phyloP scores from a whole-genome alignment of 176 grass and related monocot species.

The Dactylis glomerata region DNA sequence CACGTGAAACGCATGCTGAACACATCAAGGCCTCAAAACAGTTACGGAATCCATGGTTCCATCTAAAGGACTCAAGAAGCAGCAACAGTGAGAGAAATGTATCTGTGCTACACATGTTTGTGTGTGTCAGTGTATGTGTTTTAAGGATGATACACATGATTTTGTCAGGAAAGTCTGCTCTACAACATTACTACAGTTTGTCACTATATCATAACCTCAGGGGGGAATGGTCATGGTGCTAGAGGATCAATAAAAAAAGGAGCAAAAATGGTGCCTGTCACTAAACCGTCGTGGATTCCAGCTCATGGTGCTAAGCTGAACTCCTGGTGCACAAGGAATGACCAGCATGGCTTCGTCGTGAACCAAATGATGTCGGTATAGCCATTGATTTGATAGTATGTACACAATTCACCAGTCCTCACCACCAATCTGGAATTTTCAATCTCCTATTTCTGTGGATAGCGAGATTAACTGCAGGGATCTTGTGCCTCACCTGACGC shows the following conservation, averaged over 20 bases:
- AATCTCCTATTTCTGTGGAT: slow-evolving; percentile 76
- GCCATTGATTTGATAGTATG: not conserved
- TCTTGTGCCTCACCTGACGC: slow-evolving; percentile 65
- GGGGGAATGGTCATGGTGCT: not conserved
- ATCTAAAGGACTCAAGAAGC: not conserved
- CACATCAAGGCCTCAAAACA: not conserved
- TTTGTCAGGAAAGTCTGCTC: slow-evolving; percentile 2
- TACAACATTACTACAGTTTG: slow-evolving; percentile 15
- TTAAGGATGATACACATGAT: slow-evolving; percentile 11
- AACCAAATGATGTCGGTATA: not conserved
- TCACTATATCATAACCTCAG: slow-evolving; percentile 14
- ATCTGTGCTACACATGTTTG: not conserved
- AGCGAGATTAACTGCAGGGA: slow-evolving; percentile 68
- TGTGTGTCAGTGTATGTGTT: not conserved
- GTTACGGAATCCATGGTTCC: too few species aligned
- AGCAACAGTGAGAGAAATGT: not conserved
- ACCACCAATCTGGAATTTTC: slow-evolving; percentile 87
- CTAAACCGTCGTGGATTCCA: not conserved
- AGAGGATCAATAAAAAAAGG: not conserved
- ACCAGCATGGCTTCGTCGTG: not conserved
- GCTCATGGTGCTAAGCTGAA: slow-evolving; percentile 13
- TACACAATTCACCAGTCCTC: slow-evolving; percentile 33
- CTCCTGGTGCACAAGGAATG: slow-evolving; percentile 6
- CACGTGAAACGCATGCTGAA: not conserved
- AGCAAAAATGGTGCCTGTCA: not conserved